Evolutionary conservation across 768 basidiomycete species (phyloP), one percentile per base, ranked within the genome.

Genomic region (Calocybe cyanea): DNA sequence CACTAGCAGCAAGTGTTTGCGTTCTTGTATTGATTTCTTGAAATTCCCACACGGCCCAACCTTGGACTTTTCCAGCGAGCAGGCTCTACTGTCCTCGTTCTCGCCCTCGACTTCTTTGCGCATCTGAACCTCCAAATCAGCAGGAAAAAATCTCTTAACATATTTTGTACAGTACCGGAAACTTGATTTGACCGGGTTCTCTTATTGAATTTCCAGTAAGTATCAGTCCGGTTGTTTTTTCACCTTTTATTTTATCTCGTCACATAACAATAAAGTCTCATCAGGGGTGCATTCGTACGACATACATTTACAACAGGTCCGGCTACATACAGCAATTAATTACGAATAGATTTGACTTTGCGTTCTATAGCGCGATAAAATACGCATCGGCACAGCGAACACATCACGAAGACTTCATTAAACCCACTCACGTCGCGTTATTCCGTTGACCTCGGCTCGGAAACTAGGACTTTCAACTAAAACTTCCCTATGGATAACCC

Each of bases 401-500:
- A 34, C 32, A 42, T 42, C 32, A 21, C 6, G 3, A 10, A 20
- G 17, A 25, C 13, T 42, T 34, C n/a, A 6, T n/a, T n/a, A 10
- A 2, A 28, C n/a, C 14, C n/a, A 17, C 18, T 24, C 19, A 7
- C 20, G 25, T 41, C 25, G 18, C 24, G 30, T 32, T 20, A 17
- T 23, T 32, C 31, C 20, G 3, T 35, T 21, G 25, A 25, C 20
- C 20, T 28, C 32, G 17, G 20, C 38, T 34, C 20, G 4, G 18
- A 47, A n/a, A 15, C 38, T 47, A 35, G 17, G 34, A 34, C 25
- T 41, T 24, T 28, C 23, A 18, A 21, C 21, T 17, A 24, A 14
- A 17, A n/a, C 23, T 20, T 36, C 36, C 41, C 39, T 31, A 78
- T 78, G 77, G 75, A 86, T 66, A 85, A 85, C 62, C 83, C 84